A percentile compares a stretch with the other conserved stretches of the same genome.
phyloP scores from a whole-genome alignment of 306 rosid species.

The Pueraria montana region DNA sequence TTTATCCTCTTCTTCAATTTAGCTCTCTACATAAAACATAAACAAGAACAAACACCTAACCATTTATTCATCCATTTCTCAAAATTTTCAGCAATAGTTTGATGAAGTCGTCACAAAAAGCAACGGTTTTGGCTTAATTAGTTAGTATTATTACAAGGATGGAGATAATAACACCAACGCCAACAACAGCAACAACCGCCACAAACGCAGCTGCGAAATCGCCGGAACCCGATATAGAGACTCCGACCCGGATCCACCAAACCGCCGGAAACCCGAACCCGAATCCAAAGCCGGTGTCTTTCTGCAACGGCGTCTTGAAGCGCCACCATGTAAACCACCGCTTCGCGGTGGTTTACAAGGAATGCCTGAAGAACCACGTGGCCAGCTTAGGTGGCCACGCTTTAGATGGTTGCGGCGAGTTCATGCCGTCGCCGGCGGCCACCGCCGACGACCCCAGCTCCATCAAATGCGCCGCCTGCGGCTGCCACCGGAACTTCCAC shows the following conservation, averaged over 20 bases:
- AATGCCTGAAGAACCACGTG: conserved; percentile 93
- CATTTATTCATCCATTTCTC: neutral
- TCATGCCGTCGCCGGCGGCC: conserved; percentile 82
- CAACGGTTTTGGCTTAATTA: neutral
- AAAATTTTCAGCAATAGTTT: neutral
- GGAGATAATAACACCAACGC: conserved; percentile 61
- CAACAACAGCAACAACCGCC: conserved; percentile 7
- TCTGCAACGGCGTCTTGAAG: conserved; percentile 87
- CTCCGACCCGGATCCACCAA: conserved; percentile 67
- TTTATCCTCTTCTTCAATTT: neutral
- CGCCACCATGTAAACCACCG: conserved; percentile 55
- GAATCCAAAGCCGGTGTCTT: conserved; percentile 60
- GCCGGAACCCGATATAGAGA: conserved; percentile 75
- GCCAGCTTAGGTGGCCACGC: conserved; percentile 91
- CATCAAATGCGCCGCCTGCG: conserved; percentile 95
- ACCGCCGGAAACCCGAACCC: conserved; percentile 51
- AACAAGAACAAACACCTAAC: neutral
- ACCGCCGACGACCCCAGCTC: conserved; percentile 77
- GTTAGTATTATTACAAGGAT: conserved; percentile 61
- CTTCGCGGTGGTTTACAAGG: conserved; percentile 64
- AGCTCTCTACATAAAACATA: neutral
- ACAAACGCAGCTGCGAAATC: conserved; percentile 55
- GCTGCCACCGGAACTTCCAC: conserved; percentile 98
- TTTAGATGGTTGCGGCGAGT: conserved; percentile 94
- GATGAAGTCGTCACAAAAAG: conserved; percentile 39